Evolutionary conservation across 306 rosid species (phyloP).

Genomic region (Astragalus membranaceus): DNA sequence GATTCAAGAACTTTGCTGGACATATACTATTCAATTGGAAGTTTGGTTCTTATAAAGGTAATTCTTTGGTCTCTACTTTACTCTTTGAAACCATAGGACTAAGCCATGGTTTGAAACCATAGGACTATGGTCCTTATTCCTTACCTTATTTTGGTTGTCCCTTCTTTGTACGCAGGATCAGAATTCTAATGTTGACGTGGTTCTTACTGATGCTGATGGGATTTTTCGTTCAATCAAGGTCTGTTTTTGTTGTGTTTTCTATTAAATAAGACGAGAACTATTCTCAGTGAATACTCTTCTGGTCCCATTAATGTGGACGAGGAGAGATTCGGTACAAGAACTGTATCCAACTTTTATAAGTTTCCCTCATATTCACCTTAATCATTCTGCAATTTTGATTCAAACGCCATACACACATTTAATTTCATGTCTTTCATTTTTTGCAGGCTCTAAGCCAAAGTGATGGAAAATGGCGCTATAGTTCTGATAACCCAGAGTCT

Average conservation of each 20-base stretch:
- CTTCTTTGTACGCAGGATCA: conserved; percentile 51
- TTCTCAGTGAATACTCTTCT: conserved; percentile 18
- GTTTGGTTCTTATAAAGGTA: conserved; percentile 82
- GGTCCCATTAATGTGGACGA: neutral
- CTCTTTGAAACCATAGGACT: neutral
- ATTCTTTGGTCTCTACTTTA: neutral
- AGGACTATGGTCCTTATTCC: conserved; percentile 6
- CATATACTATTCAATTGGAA: conserved; percentile 64
- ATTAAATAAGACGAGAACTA: conserved; percentile 1
- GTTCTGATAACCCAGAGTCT: conserved; percentile 84
- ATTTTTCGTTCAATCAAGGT: conserved; percentile 84
- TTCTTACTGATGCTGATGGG: conserved; percentile 69
- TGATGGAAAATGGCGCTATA: conserved; percentile 98
- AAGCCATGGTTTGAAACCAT: too few species aligned
- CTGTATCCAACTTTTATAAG: neutral
- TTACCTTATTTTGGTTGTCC: conserved; percentile 15
- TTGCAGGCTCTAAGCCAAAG: conserved; percentile 96
- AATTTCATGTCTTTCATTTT: conserved; percentile 15
- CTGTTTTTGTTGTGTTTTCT: neutral
- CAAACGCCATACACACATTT: neutral
- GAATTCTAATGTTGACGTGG: conserved; percentile 55
- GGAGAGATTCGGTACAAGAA: conserved; percentile 7
- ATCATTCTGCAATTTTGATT: neutral
- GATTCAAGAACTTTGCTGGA: conserved; percentile 71
- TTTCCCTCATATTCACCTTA: neutral